Evolutionary conservation across 1,284 basidiomycete genomes (phyloP), one percentile per base, ranked within the genome.

Genomic region (Puccinia brachypodii): DNA sequence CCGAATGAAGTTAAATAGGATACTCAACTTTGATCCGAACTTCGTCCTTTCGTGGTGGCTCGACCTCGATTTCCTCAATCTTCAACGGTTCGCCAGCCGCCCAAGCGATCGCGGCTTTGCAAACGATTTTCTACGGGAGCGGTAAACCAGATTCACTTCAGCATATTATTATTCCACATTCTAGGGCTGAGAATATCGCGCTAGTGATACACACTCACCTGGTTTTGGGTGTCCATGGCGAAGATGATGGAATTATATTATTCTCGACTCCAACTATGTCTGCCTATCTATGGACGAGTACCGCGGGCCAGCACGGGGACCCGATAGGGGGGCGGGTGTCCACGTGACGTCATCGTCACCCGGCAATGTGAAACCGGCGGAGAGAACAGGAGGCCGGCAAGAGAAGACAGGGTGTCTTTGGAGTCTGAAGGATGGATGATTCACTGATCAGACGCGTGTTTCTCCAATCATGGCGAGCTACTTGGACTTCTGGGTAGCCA

Each of bases 21-120:
- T 33, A 80, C 77, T 73, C 33, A 40, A 82, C 80, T 47, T 82
- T 66, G 9, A 82, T 75, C 60, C 96, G 90, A 84, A 99, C 96
- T 89, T 99, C 96, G 86, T 94, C 90, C 33, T 92, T 92, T 83
- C 89, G 89, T 64, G 96, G 97, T 76, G 97, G 95, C 50, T 92
- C 93, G 58, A 99, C 97, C 86, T 97, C 92, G 85, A 99, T 91
- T 47, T 94, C 91, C 87, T 99, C 96, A 85, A 98, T 89, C 84
- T 92, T 91, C 84, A 99, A 91, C 58, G 92, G 91, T 87, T 97
- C 84, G 87, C 93, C 93, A 25, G 96, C 94, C 83, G 90, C 94
- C 97, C 96, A 99, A 86, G 95, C 97, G 83, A 98, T 92, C 58
- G 84, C 84, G 69, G 85, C 85, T 73, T 95, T 96, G 89, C 95